Evolutionary conservation across 495 filamentous ascomycete species (phyloP).

Genomic region (Letharia columbiana): DNA sequence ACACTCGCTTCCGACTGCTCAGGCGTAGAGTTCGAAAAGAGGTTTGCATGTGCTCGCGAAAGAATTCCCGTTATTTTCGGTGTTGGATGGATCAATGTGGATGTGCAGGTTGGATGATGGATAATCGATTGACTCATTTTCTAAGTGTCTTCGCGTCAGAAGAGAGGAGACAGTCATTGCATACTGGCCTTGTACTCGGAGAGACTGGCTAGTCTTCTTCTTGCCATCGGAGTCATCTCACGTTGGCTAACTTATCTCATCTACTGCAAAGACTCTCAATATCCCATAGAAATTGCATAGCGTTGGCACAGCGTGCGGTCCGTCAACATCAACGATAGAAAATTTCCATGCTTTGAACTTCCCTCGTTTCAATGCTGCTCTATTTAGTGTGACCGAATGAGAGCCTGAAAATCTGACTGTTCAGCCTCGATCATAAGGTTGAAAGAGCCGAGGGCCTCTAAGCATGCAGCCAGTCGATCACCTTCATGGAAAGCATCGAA

Average conservation of each 20-base stretch:
- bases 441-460: background rate
- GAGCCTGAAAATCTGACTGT: background rate
- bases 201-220: constrained; percentile 9
- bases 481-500: no score
- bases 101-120: constrained; percentile 8
- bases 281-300: background rate
- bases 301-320: background rate
- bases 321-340: background rate
- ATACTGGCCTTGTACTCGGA: background rate
- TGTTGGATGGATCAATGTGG: background rate
- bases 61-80: background rate
- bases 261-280: background rate
- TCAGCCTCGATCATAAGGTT: background rate
- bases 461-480: background rate
- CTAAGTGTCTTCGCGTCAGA: background rate
- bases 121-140: background rate
- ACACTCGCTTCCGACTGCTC: constrained; percentile 4
- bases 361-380: background rate
- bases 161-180: background rate
- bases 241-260: constrained; percentile 1
- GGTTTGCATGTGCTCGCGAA: background rate
- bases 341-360: background rate
- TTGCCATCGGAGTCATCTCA: background rate
- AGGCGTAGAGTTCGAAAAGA: background rate
- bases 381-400: background rate